Conservation (phyloP, 345 rosid species). For the Ceriops zippeliana region DNA sequence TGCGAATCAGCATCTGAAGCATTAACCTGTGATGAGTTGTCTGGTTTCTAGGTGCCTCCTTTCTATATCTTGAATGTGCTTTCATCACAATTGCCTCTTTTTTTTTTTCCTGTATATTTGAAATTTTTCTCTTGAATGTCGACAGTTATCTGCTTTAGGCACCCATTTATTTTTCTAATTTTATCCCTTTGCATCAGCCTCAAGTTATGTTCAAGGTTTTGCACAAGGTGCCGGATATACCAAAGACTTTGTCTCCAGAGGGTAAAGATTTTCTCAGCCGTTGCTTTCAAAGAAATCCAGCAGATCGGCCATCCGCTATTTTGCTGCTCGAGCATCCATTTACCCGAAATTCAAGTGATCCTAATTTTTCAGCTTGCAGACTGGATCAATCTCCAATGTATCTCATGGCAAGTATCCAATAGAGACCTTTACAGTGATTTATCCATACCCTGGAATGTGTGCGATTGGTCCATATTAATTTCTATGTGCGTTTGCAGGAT, state of each 20-base stretch:
- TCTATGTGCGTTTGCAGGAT: slow-evolving; percentile 24
- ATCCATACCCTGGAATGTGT: not conserved
- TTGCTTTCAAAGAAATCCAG: slow-evolving; percentile 64
- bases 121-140: not conserved
- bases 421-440: not conserved
- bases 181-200: slow-evolving; percentile 40
- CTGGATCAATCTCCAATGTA: slow-evolving; percentile 22
- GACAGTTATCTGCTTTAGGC: not conserved
- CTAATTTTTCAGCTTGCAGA: slow-evolving; percentile 18
- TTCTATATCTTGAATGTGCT: not conserved
- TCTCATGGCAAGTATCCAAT: slow-evolving; percentile 24
- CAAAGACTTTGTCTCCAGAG: slow-evolving; percentile 49
- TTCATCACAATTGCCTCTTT: not conserved
- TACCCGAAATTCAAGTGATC: slow-evolving; percentile 36
- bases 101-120: not conserved
- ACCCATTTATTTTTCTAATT: slow-evolving; percentile 2
- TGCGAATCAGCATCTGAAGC: too few relatives aligned
- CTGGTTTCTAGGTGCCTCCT: not conserved
- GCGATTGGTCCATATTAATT: slow-evolving; percentile 6
- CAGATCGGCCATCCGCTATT: slow-evolving; percentile 48
- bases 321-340: slow-evolving; percentile 58
- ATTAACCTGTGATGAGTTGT: too few relatives aligned
- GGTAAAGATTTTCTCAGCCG: slow-evolving; percentile 58
- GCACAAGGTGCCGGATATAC: slow-evolving; percentile 45
- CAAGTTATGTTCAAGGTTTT: slow-evolving; percentile 66